These are phyloP conservation scores for Spirogloea muscicola DNA, from an alignment of 139 green algal genomes.

Conservation along the genomic window DNA sequence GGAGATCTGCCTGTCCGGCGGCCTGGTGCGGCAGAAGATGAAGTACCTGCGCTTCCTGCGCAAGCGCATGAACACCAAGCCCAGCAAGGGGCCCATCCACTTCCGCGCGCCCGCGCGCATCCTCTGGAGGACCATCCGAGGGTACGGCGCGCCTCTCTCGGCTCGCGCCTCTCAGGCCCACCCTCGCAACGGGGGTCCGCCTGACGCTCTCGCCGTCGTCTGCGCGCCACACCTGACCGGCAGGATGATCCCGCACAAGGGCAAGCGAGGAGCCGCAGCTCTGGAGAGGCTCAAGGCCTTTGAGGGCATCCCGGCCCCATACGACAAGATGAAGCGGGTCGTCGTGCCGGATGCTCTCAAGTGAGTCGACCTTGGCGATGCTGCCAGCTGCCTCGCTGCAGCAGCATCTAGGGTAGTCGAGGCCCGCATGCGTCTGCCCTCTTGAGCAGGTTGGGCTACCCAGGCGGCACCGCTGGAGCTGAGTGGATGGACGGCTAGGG, in stretches of 20 bases:
- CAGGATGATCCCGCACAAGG: constrained; percentile 99
- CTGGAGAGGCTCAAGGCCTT: constrained; percentile 93
- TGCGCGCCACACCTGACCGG: no score
- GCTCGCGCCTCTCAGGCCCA: no score
- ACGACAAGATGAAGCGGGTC: constrained; percentile 89
- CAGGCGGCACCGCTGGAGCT: no score
- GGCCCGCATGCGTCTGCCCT: no score
- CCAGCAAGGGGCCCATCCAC: constrained; percentile 84
- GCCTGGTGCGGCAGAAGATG: constrained; percentile 92
- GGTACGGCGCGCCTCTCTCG: no score
- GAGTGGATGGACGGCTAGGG: no score
- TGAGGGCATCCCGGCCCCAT: constrained; percentile 88
- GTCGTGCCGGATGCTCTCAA: constrained; percentile 97
- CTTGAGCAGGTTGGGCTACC: no score
- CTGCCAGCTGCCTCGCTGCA: no score
- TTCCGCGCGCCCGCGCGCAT: constrained; percentile 87
- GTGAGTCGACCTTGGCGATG: no score
- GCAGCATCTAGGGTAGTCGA: no score
- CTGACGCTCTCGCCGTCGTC: no score
- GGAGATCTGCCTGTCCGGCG: constrained; percentile 92
- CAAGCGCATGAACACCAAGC: constrained; percentile 95
- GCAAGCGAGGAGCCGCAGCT: constrained; percentile 79
- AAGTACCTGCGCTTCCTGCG: constrained; percentile 64
- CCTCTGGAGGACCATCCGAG: constrained; percentile 85
- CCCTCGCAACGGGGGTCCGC: no score